Evolutionary conservation across 768 basidiomycete species (phyloP).

Genomic region (Rhizopogon salebrosus): DNA sequence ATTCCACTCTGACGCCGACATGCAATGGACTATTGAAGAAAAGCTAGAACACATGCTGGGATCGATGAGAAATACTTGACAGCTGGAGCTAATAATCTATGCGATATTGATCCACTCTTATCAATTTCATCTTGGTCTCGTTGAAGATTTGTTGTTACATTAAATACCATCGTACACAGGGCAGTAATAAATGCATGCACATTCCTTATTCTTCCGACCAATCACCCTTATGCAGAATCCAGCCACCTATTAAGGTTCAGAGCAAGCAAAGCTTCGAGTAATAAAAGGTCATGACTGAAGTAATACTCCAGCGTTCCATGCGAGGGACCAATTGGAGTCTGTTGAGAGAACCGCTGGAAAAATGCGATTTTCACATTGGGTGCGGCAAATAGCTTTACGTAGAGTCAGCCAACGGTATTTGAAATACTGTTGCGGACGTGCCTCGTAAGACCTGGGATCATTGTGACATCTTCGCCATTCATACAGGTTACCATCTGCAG

Average conservation of each 20-base stretch:
- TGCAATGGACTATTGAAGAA: constrained; percentile 72
- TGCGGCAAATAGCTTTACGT: constrained; percentile 29
- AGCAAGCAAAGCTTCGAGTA: constrained; percentile 60
- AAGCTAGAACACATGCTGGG: constrained; percentile 68
- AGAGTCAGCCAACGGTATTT: not conserved
- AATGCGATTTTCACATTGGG: constrained; percentile 49
- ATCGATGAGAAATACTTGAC: constrained; percentile 27
- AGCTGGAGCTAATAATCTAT: constrained; percentile 19
- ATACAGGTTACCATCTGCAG: constrained; percentile 50
- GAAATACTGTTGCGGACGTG: constrained; percentile 26
- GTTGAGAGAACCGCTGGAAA: constrained; percentile 48
- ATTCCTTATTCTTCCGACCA: constrained; percentile 9
- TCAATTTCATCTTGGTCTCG: constrained; percentile 11
- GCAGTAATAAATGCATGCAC: constrained; percentile 27
- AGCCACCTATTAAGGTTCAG: constrained; percentile 74
- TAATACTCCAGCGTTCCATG: constrained; percentile 61
- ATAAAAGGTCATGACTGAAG: constrained; percentile 54
- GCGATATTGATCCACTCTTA: constrained; percentile 8
- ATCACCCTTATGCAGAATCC: constrained; percentile 33
- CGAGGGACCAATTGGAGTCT: constrained; percentile 57
- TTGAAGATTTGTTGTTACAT: not conserved
- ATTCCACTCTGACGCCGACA: constrained; percentile 52
- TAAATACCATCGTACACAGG: constrained; percentile 26
- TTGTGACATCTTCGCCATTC: constrained; percentile 60
- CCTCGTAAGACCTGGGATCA: constrained; percentile 54